Conservation (phyloP, 257 asterid species). For the Nicotiana obtusifolia region DNA sequence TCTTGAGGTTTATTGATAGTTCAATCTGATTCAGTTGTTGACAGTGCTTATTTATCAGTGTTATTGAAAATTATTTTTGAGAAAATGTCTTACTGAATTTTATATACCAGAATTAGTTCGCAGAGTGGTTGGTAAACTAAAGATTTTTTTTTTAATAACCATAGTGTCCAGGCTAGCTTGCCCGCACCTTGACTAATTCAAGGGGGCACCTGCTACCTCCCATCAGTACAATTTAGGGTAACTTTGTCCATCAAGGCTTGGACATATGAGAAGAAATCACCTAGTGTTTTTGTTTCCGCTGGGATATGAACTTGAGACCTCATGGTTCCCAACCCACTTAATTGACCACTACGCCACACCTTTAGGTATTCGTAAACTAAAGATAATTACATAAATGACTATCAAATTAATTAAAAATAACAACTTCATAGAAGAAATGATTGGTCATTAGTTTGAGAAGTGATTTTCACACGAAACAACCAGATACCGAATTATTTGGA, state of each 20-base stretch:
- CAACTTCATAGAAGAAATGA: background rate
- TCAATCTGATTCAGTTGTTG: background rate
- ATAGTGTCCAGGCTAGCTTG: too few species aligned
- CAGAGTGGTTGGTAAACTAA: background rate
- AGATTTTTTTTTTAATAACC: background rate
- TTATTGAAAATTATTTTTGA: background rate
- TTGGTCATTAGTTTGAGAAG: background rate
- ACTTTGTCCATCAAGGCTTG: too few species aligned
- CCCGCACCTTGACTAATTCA: too few species aligned
- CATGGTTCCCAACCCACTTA: too few species aligned
- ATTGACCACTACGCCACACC: too few species aligned
- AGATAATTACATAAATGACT: background rate
- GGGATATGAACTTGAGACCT: too few species aligned
- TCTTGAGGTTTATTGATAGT: background rate
- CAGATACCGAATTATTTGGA: background rate
- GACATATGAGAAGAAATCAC: too few species aligned
- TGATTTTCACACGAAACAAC: background rate
- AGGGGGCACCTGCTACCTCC: too few species aligned
- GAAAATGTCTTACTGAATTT: background rate
- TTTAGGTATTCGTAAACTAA: background rate
- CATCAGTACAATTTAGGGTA: too few species aligned
- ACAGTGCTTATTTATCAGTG: too few species aligned
- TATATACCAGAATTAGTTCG: background rate
- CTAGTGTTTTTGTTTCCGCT: too few species aligned
- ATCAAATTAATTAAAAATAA: background rate